Base-by-base conservation (phyloP, 208 protist genomes). In the Trypanosoma vivax region DNA sequence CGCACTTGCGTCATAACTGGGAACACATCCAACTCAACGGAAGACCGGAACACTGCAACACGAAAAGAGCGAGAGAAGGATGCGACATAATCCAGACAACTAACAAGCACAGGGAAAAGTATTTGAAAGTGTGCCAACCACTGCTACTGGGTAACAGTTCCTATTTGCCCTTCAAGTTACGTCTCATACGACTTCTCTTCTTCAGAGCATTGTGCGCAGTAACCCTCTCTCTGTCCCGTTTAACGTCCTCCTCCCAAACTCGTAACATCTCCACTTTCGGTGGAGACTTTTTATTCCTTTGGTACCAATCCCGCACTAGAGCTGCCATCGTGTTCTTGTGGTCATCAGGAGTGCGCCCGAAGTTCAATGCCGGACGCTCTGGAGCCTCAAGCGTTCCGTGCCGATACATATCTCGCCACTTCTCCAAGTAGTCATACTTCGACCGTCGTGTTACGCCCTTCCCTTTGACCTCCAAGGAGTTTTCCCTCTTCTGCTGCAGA, bases 401-500 rank as follows among this genome's bases (percentile, higher is more conserved):
- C 3, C 76, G 79, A 60, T 95, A 95, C 88, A 95, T 95, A 43
- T 92, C 81, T n/a, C 82, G 55, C 80, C 83, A 95, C 60, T 90
- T 90, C 47, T 83, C 68, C 42, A 95, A 60, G 59, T 95, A 95
- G 58, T 95, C 88, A 57, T 89, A 82, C 70, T 90, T 92, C 28
- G 87, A 89, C 2, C 72, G 75, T 28, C 83, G 70, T 14, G 83
- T 90, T 0, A 78, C 30, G 19, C 81, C 79, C 18, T 73, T 53
- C 10, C 73, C 76, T n/a, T 58, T 51, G n/a, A 84, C 53, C 7
- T 77, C 59, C 19, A 80, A 52, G 50, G 56, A 34, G 42, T 82
- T 62, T 58, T 88, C 78, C 31, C 75, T 62, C 50, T 76, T 80
- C 16, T 70, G 70, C 27, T 78, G 61, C 9, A 90, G 69, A 2